Base-by-base conservation (phyloP, 495 filamentous ascomycete species). In the Aspergillus sparsus region DNA sequence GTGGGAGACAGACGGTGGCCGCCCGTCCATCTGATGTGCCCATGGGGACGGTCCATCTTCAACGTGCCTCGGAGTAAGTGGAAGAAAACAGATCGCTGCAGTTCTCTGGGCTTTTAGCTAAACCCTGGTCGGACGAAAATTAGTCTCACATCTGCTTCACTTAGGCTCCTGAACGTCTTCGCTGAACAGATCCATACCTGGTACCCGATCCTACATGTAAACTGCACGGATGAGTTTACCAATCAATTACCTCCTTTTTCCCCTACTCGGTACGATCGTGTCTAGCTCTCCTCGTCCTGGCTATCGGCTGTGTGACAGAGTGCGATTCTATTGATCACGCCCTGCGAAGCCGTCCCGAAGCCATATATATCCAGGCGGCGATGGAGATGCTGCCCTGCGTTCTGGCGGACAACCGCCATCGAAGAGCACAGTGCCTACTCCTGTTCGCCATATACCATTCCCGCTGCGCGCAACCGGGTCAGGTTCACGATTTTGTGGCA, bases 171-270 rank as follows among this genome's bases (percentile, higher is more conserved):
- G 16, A 16, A 39, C 16, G 47, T 49, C 11, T 59, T 52, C 57
- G 34, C 47, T 10, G 32, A 49, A 5, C 57, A 49, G 3, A 41
- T 52, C 34, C 57, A 52, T 44, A 21, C 11, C 47, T 59, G 57
- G 57, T 53, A 59, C 49, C 57, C 57, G 31, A 52, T 59, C 33
- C 47, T 59, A 6, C 57, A 39, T 10, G 34, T 35, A 0, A 34
- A 52, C 46, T 59, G 21, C 44, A 52, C 46, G 0, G n/a, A 18
- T 33, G 57, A 59, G 34, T 59, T 51, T 37, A 34, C 52, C 57
- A 37, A 12, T 31, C 49, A 7, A 36, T 52, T 21, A 21, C 57
- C 7, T 18, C 31, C 11, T 52, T 12, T 8, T 59, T 59, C 15
- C 57, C 46, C 2, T 18, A 13, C 2, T 59, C 57, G 5, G 10